These are phyloP conservation scores for Trichophyton equinum DNA, from an alignment of 2,329 filamentous ascomycete species.

Conservation along the genomic window DNA sequence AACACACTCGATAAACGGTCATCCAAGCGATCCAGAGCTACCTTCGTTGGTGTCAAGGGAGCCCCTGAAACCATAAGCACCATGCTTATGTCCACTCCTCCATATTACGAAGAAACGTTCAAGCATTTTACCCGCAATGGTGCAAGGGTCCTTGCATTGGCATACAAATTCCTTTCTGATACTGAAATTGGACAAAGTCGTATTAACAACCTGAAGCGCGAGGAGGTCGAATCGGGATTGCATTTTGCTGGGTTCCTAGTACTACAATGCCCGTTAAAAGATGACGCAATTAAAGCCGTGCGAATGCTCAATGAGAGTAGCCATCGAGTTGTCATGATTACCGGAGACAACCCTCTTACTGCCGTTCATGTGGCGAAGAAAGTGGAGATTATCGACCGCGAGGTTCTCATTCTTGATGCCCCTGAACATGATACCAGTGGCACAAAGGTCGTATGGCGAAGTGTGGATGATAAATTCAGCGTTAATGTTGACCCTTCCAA, in stretches of 20 bases:
- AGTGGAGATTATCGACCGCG: slow-evolving; percentile 94
- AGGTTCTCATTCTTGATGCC: slow-evolving; percentile 86
- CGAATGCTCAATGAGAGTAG: slow-evolving; percentile 98
- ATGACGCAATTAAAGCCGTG: slow-evolving; percentile 85
- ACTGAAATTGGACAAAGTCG: slow-evolving; percentile 68
- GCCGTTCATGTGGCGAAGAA: slow-evolving; percentile 90
- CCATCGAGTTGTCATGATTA: slow-evolving; percentile 98
- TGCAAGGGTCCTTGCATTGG: slow-evolving; percentile 82
- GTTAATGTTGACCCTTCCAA: slow-evolving; percentile 76
- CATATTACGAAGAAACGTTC: slow-evolving; percentile 92
- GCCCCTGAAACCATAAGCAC: slow-evolving; percentile 93
- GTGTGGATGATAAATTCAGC: slow-evolving; percentile 76
- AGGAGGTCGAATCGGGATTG: slow-evolving; percentile 74
- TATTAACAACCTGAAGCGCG: slow-evolving; percentile 89
- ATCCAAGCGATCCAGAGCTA: slow-evolving; percentile 65
- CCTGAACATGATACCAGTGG: slow-evolving; percentile 78
- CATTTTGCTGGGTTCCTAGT: slow-evolving; percentile 92
- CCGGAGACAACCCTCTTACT: slow-evolving; percentile 92
- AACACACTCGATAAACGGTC: slow-evolving; percentile 57
- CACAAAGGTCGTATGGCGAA: slow-evolving; percentile 81
- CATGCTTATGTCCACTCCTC: slow-evolving; percentile 70
- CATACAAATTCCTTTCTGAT: slow-evolving; percentile 85
- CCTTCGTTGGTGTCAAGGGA: slow-evolving; percentile 91
- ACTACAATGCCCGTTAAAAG: slow-evolving; percentile 88
- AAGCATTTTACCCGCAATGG: slow-evolving; percentile 96